Conservation (phyloP, 192 early-diverging fungal species). For the Chytriomyces sp. region DNA sequence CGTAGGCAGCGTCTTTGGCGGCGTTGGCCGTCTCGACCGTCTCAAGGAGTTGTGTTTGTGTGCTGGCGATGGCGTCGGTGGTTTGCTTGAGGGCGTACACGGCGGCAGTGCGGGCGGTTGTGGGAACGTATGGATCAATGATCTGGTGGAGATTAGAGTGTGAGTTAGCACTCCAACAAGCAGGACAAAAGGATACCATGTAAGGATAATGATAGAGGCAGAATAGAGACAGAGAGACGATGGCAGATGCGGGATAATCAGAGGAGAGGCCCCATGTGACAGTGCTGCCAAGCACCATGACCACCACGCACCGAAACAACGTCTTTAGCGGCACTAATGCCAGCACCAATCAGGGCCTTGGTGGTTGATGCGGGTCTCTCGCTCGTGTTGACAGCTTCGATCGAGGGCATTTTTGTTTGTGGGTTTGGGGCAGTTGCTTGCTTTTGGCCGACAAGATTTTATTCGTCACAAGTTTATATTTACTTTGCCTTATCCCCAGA, state of each 20-base stretch:
- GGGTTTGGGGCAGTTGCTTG: too few relatives aligned
- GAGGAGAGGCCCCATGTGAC: too few relatives aligned
- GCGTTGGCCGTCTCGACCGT: neutral
- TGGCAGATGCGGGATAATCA: neutral
- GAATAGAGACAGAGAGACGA: neutral
- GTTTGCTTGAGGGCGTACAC: slow-evolving; percentile 5
- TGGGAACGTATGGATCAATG: slow-evolving; percentile 27
- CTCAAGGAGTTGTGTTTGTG: neutral
- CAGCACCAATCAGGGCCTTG: neutral
- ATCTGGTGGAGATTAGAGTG: slow-evolving; percentile 9
- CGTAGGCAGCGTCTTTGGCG: neutral
- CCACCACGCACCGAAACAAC: slow-evolving; percentile 10
- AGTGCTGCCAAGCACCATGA: too few relatives aligned
- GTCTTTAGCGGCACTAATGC: slow-evolving; percentile 13
- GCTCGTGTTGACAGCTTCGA: neutral
- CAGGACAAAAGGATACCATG: neutral
- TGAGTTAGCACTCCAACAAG: neutral
- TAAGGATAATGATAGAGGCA: neutral
- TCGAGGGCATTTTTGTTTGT: slow-evolving; percentile 4
- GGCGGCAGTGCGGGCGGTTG: neutral
- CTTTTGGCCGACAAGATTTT: too few relatives aligned
- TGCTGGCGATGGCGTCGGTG: neutral
- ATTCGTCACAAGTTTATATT: too few relatives aligned
- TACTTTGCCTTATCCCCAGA: too few relatives aligned
- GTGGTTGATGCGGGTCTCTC: neutral